Evolutionary conservation across 495 filamentous ascomycete genomes (phyloP), one percentile per base, ranked within the genome.

Genomic region (Apodospora peruviana): DNA sequence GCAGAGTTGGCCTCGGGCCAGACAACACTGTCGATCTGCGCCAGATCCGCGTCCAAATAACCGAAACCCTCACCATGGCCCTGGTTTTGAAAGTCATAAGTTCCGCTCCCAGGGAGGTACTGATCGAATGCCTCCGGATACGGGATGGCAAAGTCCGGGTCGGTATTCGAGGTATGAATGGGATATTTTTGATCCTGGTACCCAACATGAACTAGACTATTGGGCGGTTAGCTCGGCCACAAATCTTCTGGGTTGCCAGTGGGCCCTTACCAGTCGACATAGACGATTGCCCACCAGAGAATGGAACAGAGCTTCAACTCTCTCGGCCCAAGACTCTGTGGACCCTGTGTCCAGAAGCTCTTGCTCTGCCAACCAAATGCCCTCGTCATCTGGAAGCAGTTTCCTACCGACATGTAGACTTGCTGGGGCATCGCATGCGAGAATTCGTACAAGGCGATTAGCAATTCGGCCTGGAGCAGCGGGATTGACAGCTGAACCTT

Each of bases 361-460:
- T 40, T 36, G 18, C 51, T 40, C 34, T 61, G 56, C 62, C 62
- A 66, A 5, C 60, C 55, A 29, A 61, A 50, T 11, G 53, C 56
- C 40, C 45, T 56, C 24, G 52, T 59, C 43, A 66, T 60, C 22
- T 59, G 58, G 18, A 56, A 52, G 18, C 62, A 66, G 2, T 45
- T 47, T 1, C 60, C 60, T 1, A 60, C 47, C 24, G 62, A 50
- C 45, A 60, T 40, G 39, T 64, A 66, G 0, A 91, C 82, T 18
- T 80, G 77, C n/a, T 89, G 82, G 40, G 95, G 80, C 52, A 77
- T 76, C 40, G 72, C 67, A n/a, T 80, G 77, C 83, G 88, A 93
- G 50, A 91, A 84, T 52, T 88, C 86, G 34, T 86, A 86, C 67
- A 95, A 86, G 62, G 95, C 90, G 47, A 84, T 83, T 0, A 96